These are phyloP conservation scores for Tricholoma saponaceum DNA, from an alignment of 768 basidiomycete genomes.

Conservation along the genomic window DNA sequence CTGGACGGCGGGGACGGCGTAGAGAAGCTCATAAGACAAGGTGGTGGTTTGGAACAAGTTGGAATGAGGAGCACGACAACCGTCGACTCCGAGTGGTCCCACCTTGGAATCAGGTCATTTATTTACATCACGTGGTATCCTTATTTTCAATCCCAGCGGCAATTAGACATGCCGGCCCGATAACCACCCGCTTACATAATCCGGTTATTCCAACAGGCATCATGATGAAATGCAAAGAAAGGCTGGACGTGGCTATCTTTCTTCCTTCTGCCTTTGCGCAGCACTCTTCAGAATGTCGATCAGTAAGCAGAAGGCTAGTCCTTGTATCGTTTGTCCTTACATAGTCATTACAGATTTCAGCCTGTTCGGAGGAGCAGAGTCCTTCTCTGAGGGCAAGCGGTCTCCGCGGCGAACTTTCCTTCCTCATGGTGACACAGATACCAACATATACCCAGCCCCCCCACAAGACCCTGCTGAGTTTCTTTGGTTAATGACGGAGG, in stretches of 20 bases:
- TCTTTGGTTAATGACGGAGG: conserved; percentile 96
- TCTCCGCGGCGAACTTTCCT: conserved; percentile 50
- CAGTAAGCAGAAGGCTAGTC: background rate
- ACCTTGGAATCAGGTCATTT: conserved; percentile 18
- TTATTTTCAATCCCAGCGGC: background rate
- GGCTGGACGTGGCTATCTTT: too few species aligned
- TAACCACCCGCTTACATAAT: too few species aligned
- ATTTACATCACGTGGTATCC: conserved; percentile 15
- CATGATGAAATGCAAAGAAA: too few species aligned
- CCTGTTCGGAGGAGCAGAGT: conserved; percentile 81
- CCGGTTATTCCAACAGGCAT: too few species aligned
- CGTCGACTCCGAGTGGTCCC: conserved; percentile 9
- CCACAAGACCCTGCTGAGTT: conserved; percentile 84
- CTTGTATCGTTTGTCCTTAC: background rate
- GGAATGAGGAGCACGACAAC: too few species aligned
- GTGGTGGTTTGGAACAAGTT: conserved; percentile 3
- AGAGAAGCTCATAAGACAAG: conserved; percentile 7
- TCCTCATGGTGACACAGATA: conserved; percentile 38
- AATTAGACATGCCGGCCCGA: too few species aligned
- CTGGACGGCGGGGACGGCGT: conserved; percentile 16
- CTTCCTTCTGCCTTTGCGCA: background rate
- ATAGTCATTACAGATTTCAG: conserved; percentile 55
- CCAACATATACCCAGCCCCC: conserved; percentile 39
- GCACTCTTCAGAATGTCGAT: background rate
- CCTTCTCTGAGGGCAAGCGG: conserved; percentile 53